These are phyloP conservation scores for Wickerhamomyces xylosicus DNA, from an alignment of 805 yeast genomes.

Conservation along the genomic window DNA sequence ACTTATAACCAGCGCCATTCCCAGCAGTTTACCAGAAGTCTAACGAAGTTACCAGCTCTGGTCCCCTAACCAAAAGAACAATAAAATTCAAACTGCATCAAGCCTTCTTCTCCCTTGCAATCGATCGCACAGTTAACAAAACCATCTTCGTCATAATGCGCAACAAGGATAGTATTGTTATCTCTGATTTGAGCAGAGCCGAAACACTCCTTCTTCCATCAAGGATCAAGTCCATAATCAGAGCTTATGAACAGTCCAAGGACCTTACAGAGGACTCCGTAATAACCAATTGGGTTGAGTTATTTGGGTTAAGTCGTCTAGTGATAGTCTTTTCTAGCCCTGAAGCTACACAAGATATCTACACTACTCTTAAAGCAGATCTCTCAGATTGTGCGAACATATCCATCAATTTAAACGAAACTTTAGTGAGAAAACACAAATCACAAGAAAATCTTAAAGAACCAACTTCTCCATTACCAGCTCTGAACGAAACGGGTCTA, in stretches of 20 bases:
- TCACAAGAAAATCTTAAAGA: constrained; percentile 14
- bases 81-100: background rate
- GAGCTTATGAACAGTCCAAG: constrained; percentile 2
- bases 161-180: constrained; percentile 10
- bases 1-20: background rate
- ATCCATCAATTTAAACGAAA: constrained; percentile 24
- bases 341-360: constrained; percentile 15
- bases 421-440: constrained; percentile 21
- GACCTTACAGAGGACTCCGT: background rate
- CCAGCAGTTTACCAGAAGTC: background rate
- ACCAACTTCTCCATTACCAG: constrained; percentile 12
- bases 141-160: background rate
- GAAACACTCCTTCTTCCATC: constrained; percentile 13
- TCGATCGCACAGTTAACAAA: background rate
- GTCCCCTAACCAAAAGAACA: background rate
- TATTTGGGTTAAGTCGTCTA: constrained; percentile 31
- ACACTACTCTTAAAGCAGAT: constrained; percentile 9
- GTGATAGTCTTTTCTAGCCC: constrained; percentile 26
- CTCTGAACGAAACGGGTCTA: constrained; percentile 1
- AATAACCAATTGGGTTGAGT: constrained; percentile 27
- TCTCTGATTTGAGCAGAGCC: constrained; percentile 13
- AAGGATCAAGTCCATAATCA: constrained; percentile 9
- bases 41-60: background rate
- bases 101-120: background rate
- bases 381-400: constrained; percentile 8